Evolutionary conservation across 441 rosid genomes (phyloP), one percentile per base, ranked within the genome.

Genomic region (Erysimum cheiri): DNA sequence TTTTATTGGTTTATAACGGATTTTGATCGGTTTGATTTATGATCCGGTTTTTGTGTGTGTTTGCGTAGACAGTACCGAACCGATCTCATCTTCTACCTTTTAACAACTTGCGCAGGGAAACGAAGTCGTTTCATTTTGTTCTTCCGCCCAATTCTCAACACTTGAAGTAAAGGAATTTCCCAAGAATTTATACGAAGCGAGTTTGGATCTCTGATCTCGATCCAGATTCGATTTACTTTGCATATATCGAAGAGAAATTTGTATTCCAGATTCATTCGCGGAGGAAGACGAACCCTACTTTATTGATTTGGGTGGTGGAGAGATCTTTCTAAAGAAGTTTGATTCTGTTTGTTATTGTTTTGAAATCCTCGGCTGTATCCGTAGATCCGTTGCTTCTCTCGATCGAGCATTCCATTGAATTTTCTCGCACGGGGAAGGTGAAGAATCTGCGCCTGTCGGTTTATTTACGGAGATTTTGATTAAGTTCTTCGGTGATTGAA

Each of bases 141-240:
- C 73, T 74, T 67, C 73, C 78, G 67, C 72, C 66, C 52, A 73
- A 73, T 57, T 72, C 77, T 64, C 54, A 56, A 62, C 35, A 54
- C 49, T 40, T 19, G 1, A 19, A 3, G 6, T 17, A 37, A 26
- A 59, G 47, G 35, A 55, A 22, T 22, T 57, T 57, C 64, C 26
- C 33, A 69, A 47, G 17, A 12, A 60, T 26, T 35, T 5, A 56
- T 29, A 11, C 35, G 24, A 2, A 22, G 24, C 24, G 37, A 26
- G 11, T 32, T 4, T 15, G 13, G 69, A 52, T 50, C 68, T 62
- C 44, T 31, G 54, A 62, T 54, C 69, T 60, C 44, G 69, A 60
- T 60, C 64, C 52, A 67, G 73, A 67, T 74, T 46, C 67, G 3
- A 12, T 40, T 19, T 15, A 5, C 29, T 56, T 35, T 31, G 2